Evolutionary conservation across 225 moss, liverwort and hornwort genomes (phyloP), one percentile per base, ranked within the genome.

Genomic region (Lunularia cruciata): DNA sequence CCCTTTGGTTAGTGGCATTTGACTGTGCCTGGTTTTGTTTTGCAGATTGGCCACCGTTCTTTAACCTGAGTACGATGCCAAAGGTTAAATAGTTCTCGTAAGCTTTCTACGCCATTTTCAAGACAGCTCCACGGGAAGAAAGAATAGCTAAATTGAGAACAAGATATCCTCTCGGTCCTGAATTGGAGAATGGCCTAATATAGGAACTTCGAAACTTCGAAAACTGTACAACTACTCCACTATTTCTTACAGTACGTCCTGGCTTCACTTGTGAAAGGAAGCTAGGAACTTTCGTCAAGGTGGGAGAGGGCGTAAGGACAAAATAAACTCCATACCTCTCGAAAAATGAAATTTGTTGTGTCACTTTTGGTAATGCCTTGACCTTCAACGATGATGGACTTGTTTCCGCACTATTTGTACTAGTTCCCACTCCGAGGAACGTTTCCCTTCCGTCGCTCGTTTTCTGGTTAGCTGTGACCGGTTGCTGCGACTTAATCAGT

Each of bases 1-100:
- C 77, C 32, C 82, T 71, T 47, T 74, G 55, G 72, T 28, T 72
- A 15, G 78, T 42, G 32, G 47, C n/a, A 4, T n/a, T 25, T 22
- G 54, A 7, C n/a, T 43, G 47, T 11, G 42, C 46, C 37, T 45
- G n/a, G 20, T 67, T 75, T 52, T 59, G 57, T 40, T 51, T 42
- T 43, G 30, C 55, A 28, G 47, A 52, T 55, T 65, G 69, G 31
- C 28, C 25, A 47, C 40, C 42, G 35, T 57, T 71, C 68, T 68
- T 75, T 49, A 58, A 71, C 75, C 80, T 75, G 59, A 15, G 12
- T 15, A 27, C 20, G 19, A 34, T 3, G 14, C 45, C 15, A 58
- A 14, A 34, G 36, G 23, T 19, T 77, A 26, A 45, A 3, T 54
- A 49, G 8, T 53, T 26, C n/a, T 47, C 8, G 37, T 8, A 11